Base-by-base conservation (phyloP, 2,329 filamentous ascomycete genomes). In the Diaporthe vaccinii region DNA sequence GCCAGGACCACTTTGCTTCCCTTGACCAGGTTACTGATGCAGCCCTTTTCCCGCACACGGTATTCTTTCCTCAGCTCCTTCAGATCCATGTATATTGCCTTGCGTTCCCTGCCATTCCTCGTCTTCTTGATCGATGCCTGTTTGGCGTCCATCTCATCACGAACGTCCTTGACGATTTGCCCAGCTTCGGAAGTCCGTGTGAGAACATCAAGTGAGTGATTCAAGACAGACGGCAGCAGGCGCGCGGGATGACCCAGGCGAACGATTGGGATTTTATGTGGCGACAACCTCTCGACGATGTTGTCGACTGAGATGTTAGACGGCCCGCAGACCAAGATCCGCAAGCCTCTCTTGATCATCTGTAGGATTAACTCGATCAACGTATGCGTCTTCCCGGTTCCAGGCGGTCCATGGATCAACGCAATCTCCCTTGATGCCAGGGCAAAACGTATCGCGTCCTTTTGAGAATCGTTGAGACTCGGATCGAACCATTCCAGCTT, bases 271-370 rank as follows among this genome's bases (percentile, higher is more conserved):
- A 98, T 89, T 80, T 95, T 95, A 83, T 96, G 94, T 0, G 94
- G 92, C 2, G 95, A 91, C 2, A 98, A 89, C 10, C 97, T 92
- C 84, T 99, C 97, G 12, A 98, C 96, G 75, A 99, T 98, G 81
- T 99, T 99, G 88, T 99, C 97, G 1, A 99, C 97, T 0, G 95
- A 97, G 79, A 99, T 96, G 82, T 99, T 99, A 41, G 95, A 98
- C 0, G 97, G 97, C 0, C 96, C 97, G 80, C 97, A 98, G n/a
- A 98, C 96, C 2, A 98, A 88, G 15, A 98, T 88, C 1, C 95
- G 91, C 72, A 93, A 89, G 46, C 92, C 90, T 34, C 91, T 90
- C 81, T 92, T 93, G 73, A 97, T 87, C 79, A 98, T 87, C 81
- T 99, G 97, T n/a, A 97, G 88, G 76, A 99, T 98, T 17, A 99